Conservation (phyloP, 2,329 filamentous ascomycete genomes). For the Diaporthe capsici region DNA sequence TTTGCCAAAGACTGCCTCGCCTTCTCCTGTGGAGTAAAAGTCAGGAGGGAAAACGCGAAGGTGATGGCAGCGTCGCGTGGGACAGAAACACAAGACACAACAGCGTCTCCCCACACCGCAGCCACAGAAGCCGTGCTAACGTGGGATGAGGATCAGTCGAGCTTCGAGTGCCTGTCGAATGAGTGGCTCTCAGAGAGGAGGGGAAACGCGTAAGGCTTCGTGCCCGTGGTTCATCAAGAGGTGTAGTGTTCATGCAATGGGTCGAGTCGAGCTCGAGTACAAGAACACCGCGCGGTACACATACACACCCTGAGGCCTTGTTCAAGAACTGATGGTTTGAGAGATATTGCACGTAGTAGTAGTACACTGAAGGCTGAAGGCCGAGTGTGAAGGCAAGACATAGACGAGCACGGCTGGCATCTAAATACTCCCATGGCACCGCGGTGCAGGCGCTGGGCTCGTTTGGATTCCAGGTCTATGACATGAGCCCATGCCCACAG, state of each 20-base stretch:
- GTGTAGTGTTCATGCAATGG: constrained; percentile 12
- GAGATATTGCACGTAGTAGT: background rate
- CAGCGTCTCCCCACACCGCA: constrained; percentile 36
- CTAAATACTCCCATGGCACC: constrained; percentile 32
- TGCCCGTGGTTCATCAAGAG: background rate
- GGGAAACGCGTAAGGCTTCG: background rate
- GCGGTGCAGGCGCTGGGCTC: background rate
- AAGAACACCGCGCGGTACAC: background rate
- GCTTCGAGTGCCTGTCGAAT: constrained; percentile 1
- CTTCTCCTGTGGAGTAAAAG: constrained; percentile 8
- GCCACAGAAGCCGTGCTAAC: constrained; percentile 34
- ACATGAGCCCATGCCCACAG: background rate
- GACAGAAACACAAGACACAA: constrained; percentile 38
- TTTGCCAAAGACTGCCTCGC: constrained; percentile 18
- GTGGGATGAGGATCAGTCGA: constrained; percentile 15
- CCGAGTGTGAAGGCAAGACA: background rate
- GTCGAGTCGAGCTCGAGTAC: constrained; percentile 17
- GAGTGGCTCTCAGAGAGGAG: background rate
- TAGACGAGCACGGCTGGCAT: background rate
- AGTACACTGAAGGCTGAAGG: background rate
- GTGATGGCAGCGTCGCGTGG: constrained; percentile 34
- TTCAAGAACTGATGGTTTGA: background rate
- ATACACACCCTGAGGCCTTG: background rate
- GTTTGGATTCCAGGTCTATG: background rate
- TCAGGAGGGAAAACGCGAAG: constrained; percentile 28